A percentile compares a stretch with the other conserved stretches of the same genome.
These are phyloP conservation scores for Globisporangium carolinianum DNA, from an alignment of 352 stramenopile genomes.

Conservation along the genomic window DNA sequence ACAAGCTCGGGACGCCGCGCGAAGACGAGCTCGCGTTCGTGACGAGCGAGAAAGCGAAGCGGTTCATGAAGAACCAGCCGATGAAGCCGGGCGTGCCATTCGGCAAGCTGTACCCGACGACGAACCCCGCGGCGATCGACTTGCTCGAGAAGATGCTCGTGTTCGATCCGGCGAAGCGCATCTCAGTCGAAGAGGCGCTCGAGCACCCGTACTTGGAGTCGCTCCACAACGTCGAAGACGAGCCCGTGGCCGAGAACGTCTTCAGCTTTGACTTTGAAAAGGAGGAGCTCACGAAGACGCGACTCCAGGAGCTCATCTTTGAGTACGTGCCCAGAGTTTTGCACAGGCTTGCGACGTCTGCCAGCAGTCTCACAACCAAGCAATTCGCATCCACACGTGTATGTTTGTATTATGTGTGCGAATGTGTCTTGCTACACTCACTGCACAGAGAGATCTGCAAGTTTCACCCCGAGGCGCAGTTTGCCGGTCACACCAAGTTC, in stretches of 20 bases:
- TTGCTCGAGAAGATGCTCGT: conserved; percentile 84
- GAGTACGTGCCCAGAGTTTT: conserved; percentile 36
- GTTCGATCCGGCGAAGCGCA: conserved; percentile 84
- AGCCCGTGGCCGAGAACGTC: conserved; percentile 65
- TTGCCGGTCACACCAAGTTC: conserved; percentile 6
- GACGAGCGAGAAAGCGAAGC: conserved; percentile 83
- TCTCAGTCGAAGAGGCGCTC: conserved; percentile 91
- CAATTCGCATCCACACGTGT: too few relatives aligned
- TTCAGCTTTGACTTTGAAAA: conserved; percentile 91
- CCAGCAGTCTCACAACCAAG: too few relatives aligned
- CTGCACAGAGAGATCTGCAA: conserved; percentile 34
- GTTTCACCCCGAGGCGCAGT: conserved; percentile 57
- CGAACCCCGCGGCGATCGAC: conserved; percentile 65
- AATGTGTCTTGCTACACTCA: not conserved
- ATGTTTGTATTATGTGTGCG: not conserved
- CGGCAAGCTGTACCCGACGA: conserved; percentile 63
- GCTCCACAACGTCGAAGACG: conserved; percentile 90
- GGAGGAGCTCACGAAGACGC: conserved; percentile 71
- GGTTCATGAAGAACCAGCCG: conserved; percentile 84
- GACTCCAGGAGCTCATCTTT: conserved; percentile 84
- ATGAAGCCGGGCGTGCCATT: conserved; percentile 67
- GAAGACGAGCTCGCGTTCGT: conserved; percentile 90
- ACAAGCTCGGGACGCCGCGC: conserved; percentile 84
- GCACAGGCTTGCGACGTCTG: not conserved
- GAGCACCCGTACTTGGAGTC: conserved; percentile 88